Evolutionary conservation across 2,329 filamentous ascomycete species (phyloP).

Genomic region (Paraconiothyrium sp.): DNA sequence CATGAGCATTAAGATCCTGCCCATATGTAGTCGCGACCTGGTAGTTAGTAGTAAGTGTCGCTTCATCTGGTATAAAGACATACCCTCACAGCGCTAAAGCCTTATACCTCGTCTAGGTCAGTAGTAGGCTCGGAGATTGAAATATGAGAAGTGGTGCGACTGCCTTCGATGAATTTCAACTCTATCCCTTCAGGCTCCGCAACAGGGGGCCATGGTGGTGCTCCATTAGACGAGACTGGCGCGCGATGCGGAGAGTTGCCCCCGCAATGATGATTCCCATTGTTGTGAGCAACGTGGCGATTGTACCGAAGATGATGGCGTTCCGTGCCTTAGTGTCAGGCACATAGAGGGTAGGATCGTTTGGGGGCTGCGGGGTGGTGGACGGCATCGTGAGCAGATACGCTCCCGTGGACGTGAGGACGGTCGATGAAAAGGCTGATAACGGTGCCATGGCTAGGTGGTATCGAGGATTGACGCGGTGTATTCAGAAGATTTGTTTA

Average conservation of each 20-base stretch:
- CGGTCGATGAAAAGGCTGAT: background rate
- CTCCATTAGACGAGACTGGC: background rate
- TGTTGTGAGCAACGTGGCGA: constrained; percentile 6
- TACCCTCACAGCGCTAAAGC: too few species aligned
- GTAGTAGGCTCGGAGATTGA: background rate
- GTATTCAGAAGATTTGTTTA: too few species aligned
- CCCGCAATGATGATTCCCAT: constrained; percentile 6
- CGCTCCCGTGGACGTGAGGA: background rate
- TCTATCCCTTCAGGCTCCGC: background rate
- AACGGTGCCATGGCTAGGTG: background rate
- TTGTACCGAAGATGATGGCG: constrained; percentile 15
- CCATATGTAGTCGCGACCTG: too few species aligned
- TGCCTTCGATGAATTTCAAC: background rate
- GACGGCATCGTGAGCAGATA: background rate
- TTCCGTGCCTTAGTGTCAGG: constrained; percentile 12
- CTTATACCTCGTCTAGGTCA: too few species aligned
- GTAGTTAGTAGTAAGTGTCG: too few species aligned
- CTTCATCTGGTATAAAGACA: too few species aligned
- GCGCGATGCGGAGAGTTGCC: constrained; percentile 13
- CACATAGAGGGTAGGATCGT: background rate
- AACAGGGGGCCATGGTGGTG: background rate
- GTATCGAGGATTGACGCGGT: background rate
- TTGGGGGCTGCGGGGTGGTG: background rate
- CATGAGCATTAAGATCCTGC: too few species aligned
- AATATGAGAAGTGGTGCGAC: background rate